A percentile compares a stretch with the other conserved stretches of the same genome.
Evolutionary conservation across 192 early-diverging fungal genomes (phyloP).

Genomic region (Chytriomyces sp.): DNA sequence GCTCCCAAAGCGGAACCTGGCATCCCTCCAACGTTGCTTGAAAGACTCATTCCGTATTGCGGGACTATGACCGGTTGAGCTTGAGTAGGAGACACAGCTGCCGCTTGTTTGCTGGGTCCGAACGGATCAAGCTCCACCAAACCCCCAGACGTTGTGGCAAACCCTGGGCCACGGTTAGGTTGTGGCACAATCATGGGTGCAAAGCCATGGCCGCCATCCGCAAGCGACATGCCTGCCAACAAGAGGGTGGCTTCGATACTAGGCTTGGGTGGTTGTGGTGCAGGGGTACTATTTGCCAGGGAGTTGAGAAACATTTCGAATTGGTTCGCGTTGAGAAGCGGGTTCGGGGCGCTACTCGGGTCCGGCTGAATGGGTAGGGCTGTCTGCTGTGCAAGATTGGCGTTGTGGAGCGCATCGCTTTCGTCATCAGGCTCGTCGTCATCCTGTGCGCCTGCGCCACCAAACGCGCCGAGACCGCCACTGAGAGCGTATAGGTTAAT

Average conservation of each 20-base stretch:
- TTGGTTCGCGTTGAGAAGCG: conserved; percentile 21
- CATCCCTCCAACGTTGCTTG: neutral
- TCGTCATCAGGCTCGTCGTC: conserved; percentile 2
- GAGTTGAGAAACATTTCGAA: conserved; percentile 29
- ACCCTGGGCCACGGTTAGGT: conserved; percentile 16
- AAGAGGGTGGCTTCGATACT: neutral
- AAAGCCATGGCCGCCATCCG: neutral
- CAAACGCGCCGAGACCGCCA: neutral
- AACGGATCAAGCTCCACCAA: conserved; percentile 26
- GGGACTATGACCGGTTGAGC: neutral
- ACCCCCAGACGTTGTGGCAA: conserved; percentile 10
- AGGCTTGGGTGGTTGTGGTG: neutral
- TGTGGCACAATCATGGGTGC: neutral
- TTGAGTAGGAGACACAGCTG: neutral
- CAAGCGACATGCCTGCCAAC: neutral
- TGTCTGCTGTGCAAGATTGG: neutral
- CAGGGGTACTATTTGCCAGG: neutral
- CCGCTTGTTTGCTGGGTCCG: conserved; percentile 23
- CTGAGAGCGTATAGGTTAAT: conserved; percentile 12
- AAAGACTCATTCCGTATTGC: conserved; percentile 12
- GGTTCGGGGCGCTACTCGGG: too few relatives aligned
- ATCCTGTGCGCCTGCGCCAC: neutral
- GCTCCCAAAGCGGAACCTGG: neutral
- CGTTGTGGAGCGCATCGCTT: neutral
- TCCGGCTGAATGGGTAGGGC: neutral